A percentile compares a stretch with the other conserved stretches of the same genome.
phyloP scores from a whole-genome alignment of 768 basidiomycete species.

The Kwoniella pini region DNA sequence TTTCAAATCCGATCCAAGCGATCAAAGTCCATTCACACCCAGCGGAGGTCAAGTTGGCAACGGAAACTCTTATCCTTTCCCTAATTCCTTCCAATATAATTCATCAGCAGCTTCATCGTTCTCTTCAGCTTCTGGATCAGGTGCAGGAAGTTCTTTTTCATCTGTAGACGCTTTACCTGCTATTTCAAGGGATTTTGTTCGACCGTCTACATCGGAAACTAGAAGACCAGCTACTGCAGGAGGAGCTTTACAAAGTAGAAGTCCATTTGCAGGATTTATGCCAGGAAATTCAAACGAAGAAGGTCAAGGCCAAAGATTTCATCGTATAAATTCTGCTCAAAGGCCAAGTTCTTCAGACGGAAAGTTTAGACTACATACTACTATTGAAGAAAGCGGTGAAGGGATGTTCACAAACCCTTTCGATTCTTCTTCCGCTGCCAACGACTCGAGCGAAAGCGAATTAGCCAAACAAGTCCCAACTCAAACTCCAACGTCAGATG shows the following conservation, averaged over 20 bases:
- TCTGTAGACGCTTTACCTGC: conserved; percentile 48
- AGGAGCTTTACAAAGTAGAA: conserved; percentile 42
- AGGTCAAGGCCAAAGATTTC: conserved; percentile 19
- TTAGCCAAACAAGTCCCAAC: conserved; percentile 10
- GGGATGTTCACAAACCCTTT: conserved; percentile 41
- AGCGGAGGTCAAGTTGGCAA: conserved; percentile 1
- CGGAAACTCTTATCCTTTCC: conserved; percentile 12
- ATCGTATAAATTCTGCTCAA: conserved; percentile 5
- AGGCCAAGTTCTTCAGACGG: conserved; percentile 21
- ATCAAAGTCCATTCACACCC: conserved; percentile 4
- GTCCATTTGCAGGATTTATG: conserved; percentile 26
- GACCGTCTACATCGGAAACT: conserved; percentile 44
- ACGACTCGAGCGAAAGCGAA: conserved; percentile 4
- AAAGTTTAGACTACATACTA: conserved; percentile 16
- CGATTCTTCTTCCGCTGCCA: conserved; percentile 15
- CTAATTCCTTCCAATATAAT: conserved; percentile 18
- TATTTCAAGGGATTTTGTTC: conserved; percentile 51
- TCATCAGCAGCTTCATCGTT: conserved; percentile 42
- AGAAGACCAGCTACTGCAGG: conserved; percentile 51
- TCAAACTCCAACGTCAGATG: conserved; percentile 1
- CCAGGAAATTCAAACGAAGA: conserved; percentile 12
- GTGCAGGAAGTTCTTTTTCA: conserved; percentile 39
- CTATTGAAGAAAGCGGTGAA: conserved; percentile 31
- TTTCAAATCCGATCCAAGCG: conserved; percentile 5
- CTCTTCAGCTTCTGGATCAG: conserved; percentile 43